These are phyloP conservation scores for Ilyonectria destructans DNA, from an alignment of 2,329 filamentous ascomycete species.

Conservation along the genomic window DNA sequence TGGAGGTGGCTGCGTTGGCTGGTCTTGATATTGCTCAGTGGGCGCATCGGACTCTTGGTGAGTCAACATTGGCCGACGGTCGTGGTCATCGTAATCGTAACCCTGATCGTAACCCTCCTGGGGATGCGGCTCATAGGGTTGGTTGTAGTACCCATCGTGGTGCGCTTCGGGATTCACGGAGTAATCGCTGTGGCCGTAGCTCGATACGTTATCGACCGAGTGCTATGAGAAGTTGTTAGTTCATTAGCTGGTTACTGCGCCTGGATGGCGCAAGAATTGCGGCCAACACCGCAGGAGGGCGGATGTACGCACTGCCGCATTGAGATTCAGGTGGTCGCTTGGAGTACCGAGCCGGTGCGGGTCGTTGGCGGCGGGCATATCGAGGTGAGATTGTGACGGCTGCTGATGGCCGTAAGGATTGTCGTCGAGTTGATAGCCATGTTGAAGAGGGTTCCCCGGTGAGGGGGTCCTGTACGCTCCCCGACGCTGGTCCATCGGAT, in stretches of 20 bases:
- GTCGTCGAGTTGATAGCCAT: slow-evolving; percentile 88
- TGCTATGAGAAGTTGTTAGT: slow-evolving; percentile 57
- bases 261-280: neutral
- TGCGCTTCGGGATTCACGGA: slow-evolving; percentile 87
- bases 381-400: slow-evolving; percentile 46
- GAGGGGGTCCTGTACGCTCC: slow-evolving; percentile 44
- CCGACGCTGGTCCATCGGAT: slow-evolving; percentile 66
- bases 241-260: neutral
- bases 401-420: slow-evolving; percentile 73
- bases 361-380: slow-evolving; percentile 49
- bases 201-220: slow-evolving; percentile 67
- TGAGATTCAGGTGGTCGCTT: slow-evolving; percentile 84
- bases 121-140: slow-evolving; percentile 82
- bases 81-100: slow-evolving; percentile 82
- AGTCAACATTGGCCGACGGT: slow-evolving; percentile 83
- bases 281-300: neutral
- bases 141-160: slow-evolving; percentile 89
- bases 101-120: slow-evolving; percentile 75
- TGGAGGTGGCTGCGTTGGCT: slow-evolving; percentile 55
- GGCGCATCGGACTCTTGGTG: slow-evolving; percentile 67
- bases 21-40: slow-evolving; percentile 64
- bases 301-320: slow-evolving; percentile 81
- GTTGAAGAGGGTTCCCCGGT: slow-evolving; percentile 70
- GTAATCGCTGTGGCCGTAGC: slow-evolving; percentile 75
- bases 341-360: slow-evolving; percentile 68